These are phyloP conservation scores for Entamoeba invadens DNA, from an alignment of 208 protist species.

Conservation along the genomic window DNA sequence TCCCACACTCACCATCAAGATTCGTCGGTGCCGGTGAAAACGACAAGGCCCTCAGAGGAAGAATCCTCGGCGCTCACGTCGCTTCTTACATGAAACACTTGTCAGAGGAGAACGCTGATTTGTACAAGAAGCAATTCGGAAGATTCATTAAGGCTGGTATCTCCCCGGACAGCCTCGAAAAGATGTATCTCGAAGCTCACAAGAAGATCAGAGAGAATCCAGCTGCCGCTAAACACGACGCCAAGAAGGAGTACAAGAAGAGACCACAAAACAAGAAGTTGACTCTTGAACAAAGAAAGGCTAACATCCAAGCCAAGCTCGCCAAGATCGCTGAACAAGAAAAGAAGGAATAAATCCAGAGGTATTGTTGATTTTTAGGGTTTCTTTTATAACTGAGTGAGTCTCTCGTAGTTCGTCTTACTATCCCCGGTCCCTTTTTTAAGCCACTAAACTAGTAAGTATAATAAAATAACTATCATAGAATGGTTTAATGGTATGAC, in stretches of 20 bases:
- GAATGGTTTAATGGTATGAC: too few relatives aligned
- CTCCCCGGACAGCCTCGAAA: conserved; percentile 66
- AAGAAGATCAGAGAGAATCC: conserved; percentile 72
- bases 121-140: conserved; percentile 74
- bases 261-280: background rate
- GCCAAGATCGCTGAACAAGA: background rate
- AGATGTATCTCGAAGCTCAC: conserved; percentile 74
- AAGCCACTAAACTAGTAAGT: too few relatives aligned
- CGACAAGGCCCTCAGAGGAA: conserved; percentile 57
- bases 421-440: too few relatives aligned
- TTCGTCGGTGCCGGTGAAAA: conserved; percentile 79
- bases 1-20: conserved; percentile 80
- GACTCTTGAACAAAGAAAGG: background rate
- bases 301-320: background rate
- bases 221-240: background rate
- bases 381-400: too few relatives aligned
- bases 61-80: conserved; percentile 89
- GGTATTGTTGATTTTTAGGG: too few relatives aligned
- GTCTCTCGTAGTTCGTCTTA: too few relatives aligned
- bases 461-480: too few relatives aligned
- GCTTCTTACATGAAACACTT: conserved; percentile 86
- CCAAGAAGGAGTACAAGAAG: background rate
- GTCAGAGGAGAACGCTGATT: conserved; percentile 69
- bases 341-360: too few relatives aligned
- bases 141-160: conserved; percentile 73